These are phyloP conservation scores for Ceriops zippeliana DNA, from an alignment of 345 rosid species.

Conservation along the genomic window DNA sequence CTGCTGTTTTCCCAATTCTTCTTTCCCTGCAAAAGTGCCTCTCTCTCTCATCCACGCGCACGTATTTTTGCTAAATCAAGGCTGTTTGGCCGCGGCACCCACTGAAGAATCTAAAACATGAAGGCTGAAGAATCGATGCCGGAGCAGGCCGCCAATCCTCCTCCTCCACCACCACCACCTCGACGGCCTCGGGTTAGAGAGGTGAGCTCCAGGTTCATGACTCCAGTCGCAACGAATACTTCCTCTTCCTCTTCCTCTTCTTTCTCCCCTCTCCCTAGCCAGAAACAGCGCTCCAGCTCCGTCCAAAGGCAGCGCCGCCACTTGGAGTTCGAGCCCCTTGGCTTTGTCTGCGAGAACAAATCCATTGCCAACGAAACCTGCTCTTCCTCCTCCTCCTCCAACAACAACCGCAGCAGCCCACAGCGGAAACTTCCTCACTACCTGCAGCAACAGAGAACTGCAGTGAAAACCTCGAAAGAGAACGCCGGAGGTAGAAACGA, in stretches of 20 bases:
- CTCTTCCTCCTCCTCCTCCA: constrained; percentile 20
- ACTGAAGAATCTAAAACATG: neutral
- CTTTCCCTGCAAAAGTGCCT: no score
- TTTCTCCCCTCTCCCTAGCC: constrained; percentile 28
- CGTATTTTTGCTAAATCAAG: no score
- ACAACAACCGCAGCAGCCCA: constrained; percentile 8
- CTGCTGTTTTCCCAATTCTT: neutral
- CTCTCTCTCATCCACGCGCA: no score
- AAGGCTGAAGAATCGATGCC: neutral
- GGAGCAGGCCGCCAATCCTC: neutral
- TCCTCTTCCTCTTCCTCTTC: constrained; percentile 8
- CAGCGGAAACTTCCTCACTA: neutral
- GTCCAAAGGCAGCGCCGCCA: constrained; percentile 50
- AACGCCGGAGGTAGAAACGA: constrained; percentile 19
- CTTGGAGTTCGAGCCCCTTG: constrained; percentile 24
- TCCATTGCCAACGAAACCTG: constrained; percentile 17
- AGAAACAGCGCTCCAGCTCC: constrained; percentile 37
- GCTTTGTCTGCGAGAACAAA: no score
- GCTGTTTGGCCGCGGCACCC: no score
- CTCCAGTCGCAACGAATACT: constrained; percentile 14
- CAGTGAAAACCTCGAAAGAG: constrained; percentile 31
- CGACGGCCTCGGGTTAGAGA: constrained; percentile 20
- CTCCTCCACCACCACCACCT: constrained; percentile 6
- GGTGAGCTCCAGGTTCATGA: constrained; percentile 22
- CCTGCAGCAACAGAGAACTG: neutral